phyloP scores from a whole-genome alignment of 179 eudicot genomes.

The Pouteria campechiana region DNA sequence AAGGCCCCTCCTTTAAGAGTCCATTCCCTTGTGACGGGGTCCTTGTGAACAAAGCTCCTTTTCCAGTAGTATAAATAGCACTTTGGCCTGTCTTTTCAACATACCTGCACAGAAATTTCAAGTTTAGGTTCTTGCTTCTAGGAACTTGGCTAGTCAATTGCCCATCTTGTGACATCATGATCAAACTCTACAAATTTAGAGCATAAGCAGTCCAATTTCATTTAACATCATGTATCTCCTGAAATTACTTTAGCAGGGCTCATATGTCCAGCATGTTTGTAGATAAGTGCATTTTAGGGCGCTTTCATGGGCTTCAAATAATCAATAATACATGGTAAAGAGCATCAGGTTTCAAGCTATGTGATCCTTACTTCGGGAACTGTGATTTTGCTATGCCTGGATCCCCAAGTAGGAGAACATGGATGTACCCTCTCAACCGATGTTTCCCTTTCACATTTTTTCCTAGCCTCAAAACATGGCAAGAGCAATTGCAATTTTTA shows the following conservation, averaged over 20 bases:
- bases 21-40: constrained; percentile 97
- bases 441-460: constrained; percentile 93
- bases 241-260: no score
- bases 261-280: no score
- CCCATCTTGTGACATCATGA: no score
- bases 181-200: not conserved
- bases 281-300: no score
- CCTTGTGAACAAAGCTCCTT: constrained; percentile 99
- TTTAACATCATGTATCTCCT: constrained; percentile 1
- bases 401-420: constrained; percentile 89
- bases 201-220: not conserved
- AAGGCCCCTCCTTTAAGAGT: constrained; percentile 98
- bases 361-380: constrained; percentile 65
- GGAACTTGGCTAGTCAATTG: no score
- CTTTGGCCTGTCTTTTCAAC: constrained; percentile 94
- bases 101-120: no score
- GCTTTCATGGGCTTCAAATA: no score
- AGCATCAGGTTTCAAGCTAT: not conserved
- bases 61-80: constrained; percentile 94
- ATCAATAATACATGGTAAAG: not conserved
- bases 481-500: constrained; percentile 91
- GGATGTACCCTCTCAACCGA: constrained; percentile 83
- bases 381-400: constrained; percentile 98
- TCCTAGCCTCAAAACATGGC: constrained; percentile 99
- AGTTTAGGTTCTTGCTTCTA: no score